These are phyloP conservation scores for Psilocybe mexicana DNA, from an alignment of 1,284 basidiomycete genomes.

Conservation along the genomic window DNA sequence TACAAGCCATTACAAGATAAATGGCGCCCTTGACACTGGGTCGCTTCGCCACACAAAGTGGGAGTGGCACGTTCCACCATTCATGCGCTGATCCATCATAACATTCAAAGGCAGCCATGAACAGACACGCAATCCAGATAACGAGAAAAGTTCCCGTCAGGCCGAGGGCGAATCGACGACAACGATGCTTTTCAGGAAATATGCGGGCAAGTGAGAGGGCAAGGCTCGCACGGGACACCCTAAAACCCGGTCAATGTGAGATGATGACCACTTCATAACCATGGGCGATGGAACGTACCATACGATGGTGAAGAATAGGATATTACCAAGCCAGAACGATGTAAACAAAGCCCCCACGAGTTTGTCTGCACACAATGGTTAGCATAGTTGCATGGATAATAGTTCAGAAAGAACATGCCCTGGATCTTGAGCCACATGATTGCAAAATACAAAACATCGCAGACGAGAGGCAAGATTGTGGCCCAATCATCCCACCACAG, in stretches of 20 bases:
- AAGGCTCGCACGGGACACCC: slow-evolving; percentile 9
- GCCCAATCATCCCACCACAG: slow-evolving; percentile 12
- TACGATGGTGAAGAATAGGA: not conserved
- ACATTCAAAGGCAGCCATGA: not conserved
- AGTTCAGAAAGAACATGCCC: not conserved
- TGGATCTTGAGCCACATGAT: slow-evolving; percentile 1
- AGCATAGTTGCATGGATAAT: not conserved
- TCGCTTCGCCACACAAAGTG: not conserved
- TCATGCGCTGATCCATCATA: not conserved
- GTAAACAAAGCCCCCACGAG: not conserved
- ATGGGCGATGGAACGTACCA: not conserved
- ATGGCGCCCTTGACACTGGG: not conserved
- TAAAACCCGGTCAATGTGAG: not conserved
- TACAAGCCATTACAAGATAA: not conserved
- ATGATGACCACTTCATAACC: not conserved
- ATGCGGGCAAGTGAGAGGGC: slow-evolving; percentile 12
- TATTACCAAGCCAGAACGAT: not conserved
- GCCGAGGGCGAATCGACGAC: not conserved
- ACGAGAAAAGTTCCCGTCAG: slow-evolving; percentile 1
- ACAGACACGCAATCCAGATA: not conserved
- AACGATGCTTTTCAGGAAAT: not conserved
- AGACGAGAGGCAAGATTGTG: not conserved
- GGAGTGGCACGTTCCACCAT: not conserved
- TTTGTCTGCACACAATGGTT: not conserved
- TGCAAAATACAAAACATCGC: not conserved